Base-by-base conservation (phyloP, 352 stramenopile species). In the Globisporangium sylvaticum region DNA sequence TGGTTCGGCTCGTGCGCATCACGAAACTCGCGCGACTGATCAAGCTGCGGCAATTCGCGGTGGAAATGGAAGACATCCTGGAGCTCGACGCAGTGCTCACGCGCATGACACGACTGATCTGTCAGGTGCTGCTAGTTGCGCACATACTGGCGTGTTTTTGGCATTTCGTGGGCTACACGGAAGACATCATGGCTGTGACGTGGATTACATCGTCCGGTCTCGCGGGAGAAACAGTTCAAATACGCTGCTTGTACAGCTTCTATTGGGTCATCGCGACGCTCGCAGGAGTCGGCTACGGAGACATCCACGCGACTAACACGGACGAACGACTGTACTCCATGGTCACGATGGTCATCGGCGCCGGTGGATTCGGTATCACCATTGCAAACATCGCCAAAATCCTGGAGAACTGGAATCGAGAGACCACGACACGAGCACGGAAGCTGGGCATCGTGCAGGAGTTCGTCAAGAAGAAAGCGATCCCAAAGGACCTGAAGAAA, bases 321-420 rank as follows among this genome's bases (percentile, higher is more conserved):
- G 66, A 76, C 2, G 89, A 97, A 63, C 71, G 84, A 25, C 20
- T 90, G 1, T 93, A 89, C 50, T 71, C 87, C 4, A 94, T 96
- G 61, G 66, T 78, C 15, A 78, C 84, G 20, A 87, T 90, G 56
- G 62, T 96, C 25, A 78, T 95, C 8, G 89, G 89, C 7, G 84
- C 90, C 2, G 83, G 73, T 10, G 89, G 84, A 7, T 95, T 90
- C 46, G 89, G 87, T 22, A 76, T 95, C 58, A 78, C 96, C 39
- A 94, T 97, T 32, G 83, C 84, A 4, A 94, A 87, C 57, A 88
- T 97, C 32, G 92, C 87, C 22, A 92, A 90, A 53, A 91, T 95
- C 57, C 58, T 95, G 14, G 79, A 86, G 62, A 94, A 88, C 56
- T 92, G 84, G 81, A 86, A 92, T 31, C 81, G 80, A 25, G 83